Conservation (phyloP, 192 early-diverging fungal species). For the Backusella parvicylindrica region DNA sequence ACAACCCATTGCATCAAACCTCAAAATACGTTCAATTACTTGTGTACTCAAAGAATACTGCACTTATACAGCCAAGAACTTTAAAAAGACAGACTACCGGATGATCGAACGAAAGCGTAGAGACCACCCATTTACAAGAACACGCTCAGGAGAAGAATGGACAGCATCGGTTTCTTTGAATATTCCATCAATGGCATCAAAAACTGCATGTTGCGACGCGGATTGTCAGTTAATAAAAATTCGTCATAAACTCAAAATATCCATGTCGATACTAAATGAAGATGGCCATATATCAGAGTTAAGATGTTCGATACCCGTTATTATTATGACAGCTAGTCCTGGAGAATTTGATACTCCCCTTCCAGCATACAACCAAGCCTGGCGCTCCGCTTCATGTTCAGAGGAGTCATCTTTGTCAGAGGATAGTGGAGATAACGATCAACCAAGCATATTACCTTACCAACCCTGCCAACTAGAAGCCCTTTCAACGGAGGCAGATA, state of each 20-base stretch:
- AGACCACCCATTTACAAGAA: neutral
- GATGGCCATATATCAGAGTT: slow-evolving; percentile 38
- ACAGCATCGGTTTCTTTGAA: neutral
- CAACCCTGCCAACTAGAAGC: neutral
- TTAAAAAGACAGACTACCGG: slow-evolving; percentile 14
- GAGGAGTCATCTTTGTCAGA: neutral
- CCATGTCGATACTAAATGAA: slow-evolving; percentile 14
- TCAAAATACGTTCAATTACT: slow-evolving; percentile 40
- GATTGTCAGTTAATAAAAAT: slow-evolving; percentile 34
- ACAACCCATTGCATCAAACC: slow-evolving; percentile 41
- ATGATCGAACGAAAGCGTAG: neutral
- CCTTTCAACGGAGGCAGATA: neutral
- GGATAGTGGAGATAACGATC: neutral
- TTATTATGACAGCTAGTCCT: slow-evolving; percentile 16
- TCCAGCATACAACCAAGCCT: slow-evolving; percentile 28
- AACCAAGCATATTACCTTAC: neutral
- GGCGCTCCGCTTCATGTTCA: slow-evolving; percentile 18
- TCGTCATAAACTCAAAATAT: slow-evolving; percentile 32
- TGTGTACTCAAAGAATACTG: slow-evolving; percentile 54
- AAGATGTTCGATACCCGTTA: slow-evolving; percentile 25
- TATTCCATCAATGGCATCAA: slow-evolving; percentile 14
- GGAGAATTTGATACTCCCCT: neutral
- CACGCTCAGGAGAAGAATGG: neutral
- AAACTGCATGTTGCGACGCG: slow-evolving; percentile 25
- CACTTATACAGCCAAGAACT: slow-evolving; percentile 36